phyloP scores from a whole-genome alignment of 768 basidiomycete species.

The Daedaleopsis nitida region DNA sequence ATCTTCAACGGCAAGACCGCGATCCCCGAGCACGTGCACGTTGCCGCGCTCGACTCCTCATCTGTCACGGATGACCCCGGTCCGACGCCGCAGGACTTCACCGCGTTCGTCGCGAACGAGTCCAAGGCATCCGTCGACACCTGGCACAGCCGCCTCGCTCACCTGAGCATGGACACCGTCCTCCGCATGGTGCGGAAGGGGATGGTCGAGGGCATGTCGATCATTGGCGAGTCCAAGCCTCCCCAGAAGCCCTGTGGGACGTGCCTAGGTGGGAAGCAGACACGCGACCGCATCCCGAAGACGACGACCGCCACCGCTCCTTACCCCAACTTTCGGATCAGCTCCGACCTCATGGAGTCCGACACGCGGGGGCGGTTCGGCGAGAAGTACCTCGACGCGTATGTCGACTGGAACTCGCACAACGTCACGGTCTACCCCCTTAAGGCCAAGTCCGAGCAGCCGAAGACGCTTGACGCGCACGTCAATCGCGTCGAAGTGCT shows the following conservation, averaged over 20 bases:
- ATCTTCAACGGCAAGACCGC: conserved; percentile 7
- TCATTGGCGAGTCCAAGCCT: neutral
- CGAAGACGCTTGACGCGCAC: conserved; percentile 19
- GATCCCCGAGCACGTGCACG: neutral
- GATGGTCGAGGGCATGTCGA: conserved; percentile 23
- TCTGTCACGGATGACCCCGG: neutral
- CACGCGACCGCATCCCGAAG: conserved; percentile 14
- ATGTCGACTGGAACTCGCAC: neutral
- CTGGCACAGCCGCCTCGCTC: conserved; percentile 23
- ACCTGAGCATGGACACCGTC: conserved; percentile 14
- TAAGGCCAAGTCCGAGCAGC: neutral
- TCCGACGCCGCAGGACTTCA: neutral
- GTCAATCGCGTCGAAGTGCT: conserved; percentile 13
- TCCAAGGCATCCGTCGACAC: conserved; percentile 12
- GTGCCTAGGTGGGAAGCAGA: conserved; percentile 30
- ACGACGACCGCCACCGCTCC: conserved; percentile 4
- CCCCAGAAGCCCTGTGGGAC: conserved; percentile 11
- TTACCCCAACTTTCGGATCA: neutral
- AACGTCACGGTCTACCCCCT: conserved; percentile 1
- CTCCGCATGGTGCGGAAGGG: conserved; percentile 16
- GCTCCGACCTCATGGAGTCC: conserved; percentile 8
- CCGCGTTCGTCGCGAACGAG: neutral
- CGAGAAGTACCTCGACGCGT: conserved; percentile 3
- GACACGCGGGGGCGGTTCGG: neutral
- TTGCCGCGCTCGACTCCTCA: neutral